These are phyloP conservation scores for Boletus reticuloceps DNA, from an alignment of 768 basidiomycete species.

Conservation along the genomic window DNA sequence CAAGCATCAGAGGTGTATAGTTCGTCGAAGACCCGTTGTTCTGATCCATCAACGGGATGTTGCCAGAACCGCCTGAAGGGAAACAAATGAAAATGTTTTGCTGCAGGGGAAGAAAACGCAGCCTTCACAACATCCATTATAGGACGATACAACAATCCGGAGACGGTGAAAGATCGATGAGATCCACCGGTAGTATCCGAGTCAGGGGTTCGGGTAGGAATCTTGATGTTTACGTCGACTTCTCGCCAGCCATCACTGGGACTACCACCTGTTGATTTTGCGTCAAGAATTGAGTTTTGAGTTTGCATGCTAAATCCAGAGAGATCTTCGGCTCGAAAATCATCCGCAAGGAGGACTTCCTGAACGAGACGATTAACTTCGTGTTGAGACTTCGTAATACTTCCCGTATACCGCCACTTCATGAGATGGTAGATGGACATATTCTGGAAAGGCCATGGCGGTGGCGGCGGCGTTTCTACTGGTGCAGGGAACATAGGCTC, in stretches of 20 bases:
- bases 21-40: not conserved
- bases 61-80: not conserved
- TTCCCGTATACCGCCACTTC: not conserved
- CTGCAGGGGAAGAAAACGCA: not conserved
- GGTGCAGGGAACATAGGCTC: not conserved
- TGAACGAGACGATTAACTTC: not conserved
- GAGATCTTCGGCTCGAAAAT: not conserved
- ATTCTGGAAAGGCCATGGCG: not conserved
- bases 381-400: not conserved
- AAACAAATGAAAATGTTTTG: not conserved
- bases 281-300: not conserved
- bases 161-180: not conserved
- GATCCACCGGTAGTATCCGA: not conserved
- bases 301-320: not conserved
- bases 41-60: not conserved
- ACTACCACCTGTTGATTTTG: not conserved
- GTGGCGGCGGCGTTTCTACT: not conserved
- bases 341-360: not conserved
- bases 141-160: not conserved
- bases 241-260: not conserved
- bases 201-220: not conserved
- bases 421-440: not conserved
- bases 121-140: not conserved
- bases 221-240: not conserved
- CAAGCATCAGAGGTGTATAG: not conserved